A percentile compares a stretch with the other conserved stretches of the same genome.
phyloP scores from a whole-genome alignment of 768 basidiomycete species.

The Steccherinum ochraceum region DNA sequence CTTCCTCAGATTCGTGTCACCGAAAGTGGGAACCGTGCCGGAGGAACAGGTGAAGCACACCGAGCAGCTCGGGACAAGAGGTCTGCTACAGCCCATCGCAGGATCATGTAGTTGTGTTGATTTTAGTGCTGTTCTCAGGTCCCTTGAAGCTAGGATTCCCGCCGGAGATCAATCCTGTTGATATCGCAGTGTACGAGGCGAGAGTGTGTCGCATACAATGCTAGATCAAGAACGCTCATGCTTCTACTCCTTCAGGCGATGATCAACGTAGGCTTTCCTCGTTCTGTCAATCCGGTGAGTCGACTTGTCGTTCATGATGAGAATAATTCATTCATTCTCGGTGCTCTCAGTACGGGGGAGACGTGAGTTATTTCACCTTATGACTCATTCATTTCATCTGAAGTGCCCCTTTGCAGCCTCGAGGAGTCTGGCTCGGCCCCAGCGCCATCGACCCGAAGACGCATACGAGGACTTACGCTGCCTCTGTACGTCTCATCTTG shows the following conservation, averaged over 20 bases:
- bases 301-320: background rate
- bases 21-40: background rate
- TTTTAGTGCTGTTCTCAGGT: background rate
- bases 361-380: background rate
- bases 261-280: background rate
- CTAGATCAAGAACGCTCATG: too few species aligned
- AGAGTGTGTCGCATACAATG: too few species aligned
- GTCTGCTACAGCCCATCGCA: background rate
- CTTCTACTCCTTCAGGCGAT: background rate
- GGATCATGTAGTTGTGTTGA: background rate
- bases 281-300: background rate
- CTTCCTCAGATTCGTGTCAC: background rate
- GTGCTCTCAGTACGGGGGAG: background rate
- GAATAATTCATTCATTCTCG: background rate
- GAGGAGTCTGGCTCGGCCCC: background rate
- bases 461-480: constrained; percentile 15
- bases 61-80: constrained; percentile 9
- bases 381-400: background rate
- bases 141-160: constrained; percentile 11
- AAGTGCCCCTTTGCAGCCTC: background rate
- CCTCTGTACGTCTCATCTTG: constrained; percentile 19
- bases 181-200: constrained; percentile 12
- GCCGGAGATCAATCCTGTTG: constrained; percentile 1
- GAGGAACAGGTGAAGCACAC: background rate
- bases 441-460: constrained; percentile 7